These are phyloP conservation scores for Penicillium sp. DNA, from an alignment of 2,329 filamentous ascomycete genomes.

Conservation along the genomic window DNA sequence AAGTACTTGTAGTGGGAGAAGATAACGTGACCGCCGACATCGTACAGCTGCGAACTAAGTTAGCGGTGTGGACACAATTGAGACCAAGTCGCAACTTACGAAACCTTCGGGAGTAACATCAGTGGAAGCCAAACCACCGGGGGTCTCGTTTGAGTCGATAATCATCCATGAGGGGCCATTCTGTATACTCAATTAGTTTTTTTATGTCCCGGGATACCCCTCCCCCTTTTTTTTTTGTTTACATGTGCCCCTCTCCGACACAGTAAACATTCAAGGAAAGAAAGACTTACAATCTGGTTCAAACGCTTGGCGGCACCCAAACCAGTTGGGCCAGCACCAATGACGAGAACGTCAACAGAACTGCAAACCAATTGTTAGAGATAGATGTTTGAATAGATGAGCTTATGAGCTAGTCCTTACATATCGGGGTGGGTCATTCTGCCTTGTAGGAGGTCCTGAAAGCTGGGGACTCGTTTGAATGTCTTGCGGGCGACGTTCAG, in stretches of 20 bases:
- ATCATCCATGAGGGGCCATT: constrained; percentile 94
- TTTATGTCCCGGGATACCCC: constrained; percentile 17
- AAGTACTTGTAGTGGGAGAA: constrained; percentile 99
- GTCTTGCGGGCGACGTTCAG: constrained; percentile 45
- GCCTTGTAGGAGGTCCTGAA: constrained; percentile 47
- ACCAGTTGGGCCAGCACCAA: constrained; percentile 95
- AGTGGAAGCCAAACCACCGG: constrained; percentile 92
- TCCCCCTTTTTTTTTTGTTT: constrained; percentile 18
- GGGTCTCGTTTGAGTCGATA: constrained; percentile 84
- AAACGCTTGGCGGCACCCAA: constrained; percentile 97
- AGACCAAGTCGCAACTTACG: constrained; percentile 59
- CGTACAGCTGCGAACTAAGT: constrained; percentile 70
- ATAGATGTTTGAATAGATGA: not conserved
- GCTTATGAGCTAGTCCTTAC: constrained; percentile 29
- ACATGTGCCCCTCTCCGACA: constrained; percentile 4
- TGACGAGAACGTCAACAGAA: constrained; percentile 94
- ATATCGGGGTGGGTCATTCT: constrained; percentile 48
- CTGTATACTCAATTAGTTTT: constrained; percentile 49
- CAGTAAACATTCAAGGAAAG: not conserved
- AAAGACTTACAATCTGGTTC: constrained; percentile 77
- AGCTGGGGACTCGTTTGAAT: constrained; percentile 45
- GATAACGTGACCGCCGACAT: constrained; percentile 97
- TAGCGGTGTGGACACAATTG: not conserved
- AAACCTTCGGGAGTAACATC: constrained; percentile 95
- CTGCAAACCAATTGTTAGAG: constrained; percentile 46